Evolutionary conservation across 75 land plant species (phyloP), one percentile per base, ranked within the genome.

Genomic region (Larix kaempferi): DNA sequence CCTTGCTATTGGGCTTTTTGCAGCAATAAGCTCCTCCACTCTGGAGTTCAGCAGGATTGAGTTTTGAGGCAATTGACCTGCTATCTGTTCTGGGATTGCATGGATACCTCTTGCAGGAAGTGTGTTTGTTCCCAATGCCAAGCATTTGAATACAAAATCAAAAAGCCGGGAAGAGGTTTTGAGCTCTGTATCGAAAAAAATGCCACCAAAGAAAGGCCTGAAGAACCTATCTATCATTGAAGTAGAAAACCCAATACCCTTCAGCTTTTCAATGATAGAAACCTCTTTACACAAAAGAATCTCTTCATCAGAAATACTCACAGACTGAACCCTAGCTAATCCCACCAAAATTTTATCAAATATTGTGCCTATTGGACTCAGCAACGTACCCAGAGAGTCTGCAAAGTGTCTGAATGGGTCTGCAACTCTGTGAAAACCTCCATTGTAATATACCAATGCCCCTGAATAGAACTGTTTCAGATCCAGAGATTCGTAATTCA

Each of bases 131-230:
- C 99, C 99, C 33, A 89, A 59, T 15, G 97, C 96, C 56, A 96
- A 86, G 73, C 92, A 90, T 67, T 94, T 92, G 89, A 96, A 96
- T 29, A 96, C 83, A 74, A 96, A 93, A 60, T 92, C 86, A 79
- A 94, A 94, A 23, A 96, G 80, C 13, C 99, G 72, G 14, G 98
- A 94, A 2, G 95, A 87, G 16, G 99, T 96, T 57, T 81, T 86
- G 57, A 96, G 92, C 76, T 91, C 91, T 15, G 61, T 76, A 77
- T 96, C 98, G 78, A 96, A 96, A 81, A 96, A 96, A 57, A 96
- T 85, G 26, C 99, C 99, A 58, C 95, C 99, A 74, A 96, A 89
- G 71, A 96, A 96, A 16, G 99, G 99, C 22, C 98, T 81, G 82
- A 96, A 94, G 84, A 96, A 96, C 39, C 92, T 64, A n/a, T 86